Conservation (phyloP, 2,329 filamentous ascomycete species). For the Trichoderma simmonsii region DNA sequence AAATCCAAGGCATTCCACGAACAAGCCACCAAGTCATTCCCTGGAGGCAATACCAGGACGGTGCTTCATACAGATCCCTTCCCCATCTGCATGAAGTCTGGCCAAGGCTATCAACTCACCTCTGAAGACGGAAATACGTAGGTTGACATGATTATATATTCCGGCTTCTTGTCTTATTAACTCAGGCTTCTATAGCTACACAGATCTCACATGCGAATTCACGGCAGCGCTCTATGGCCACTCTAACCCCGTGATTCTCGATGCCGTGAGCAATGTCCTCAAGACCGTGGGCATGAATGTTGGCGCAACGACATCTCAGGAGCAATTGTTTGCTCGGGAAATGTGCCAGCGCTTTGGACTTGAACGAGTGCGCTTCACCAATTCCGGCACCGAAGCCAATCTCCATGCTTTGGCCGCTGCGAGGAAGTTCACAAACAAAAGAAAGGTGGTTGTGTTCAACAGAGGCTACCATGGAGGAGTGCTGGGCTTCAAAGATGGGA, state of each 20-base stretch:
- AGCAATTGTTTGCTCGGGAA: constrained; percentile 49
- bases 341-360: constrained; percentile 54
- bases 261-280: constrained; percentile 46
- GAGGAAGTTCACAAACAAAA: constrained; percentile 42
- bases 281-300: constrained; percentile 50
- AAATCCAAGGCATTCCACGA: constrained; percentile 38
- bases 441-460: constrained; percentile 49
- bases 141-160: neutral
- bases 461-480: constrained; percentile 42
- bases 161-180: neutral
- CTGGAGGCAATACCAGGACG: constrained; percentile 47
- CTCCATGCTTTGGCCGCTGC: constrained; percentile 56
- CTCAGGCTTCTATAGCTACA: constrained; percentile 39
- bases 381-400: constrained; percentile 65
- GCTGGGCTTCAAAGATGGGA: constrained; percentile 34
- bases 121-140: constrained; percentile 41
- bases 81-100: constrained; percentile 40
- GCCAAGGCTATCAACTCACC: constrained; percentile 34
- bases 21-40: constrained; percentile 36
- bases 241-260: constrained; percentile 52
- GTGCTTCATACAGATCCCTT: constrained; percentile 45
- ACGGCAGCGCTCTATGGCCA: constrained; percentile 66
- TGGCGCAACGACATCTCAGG: constrained; percentile 50
- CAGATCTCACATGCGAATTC: constrained; percentile 61
- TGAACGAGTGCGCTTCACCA: constrained; percentile 58